Evolutionary conservation across 83 land plant species (phyloP).

Genomic region (Larix sibirica): DNA sequence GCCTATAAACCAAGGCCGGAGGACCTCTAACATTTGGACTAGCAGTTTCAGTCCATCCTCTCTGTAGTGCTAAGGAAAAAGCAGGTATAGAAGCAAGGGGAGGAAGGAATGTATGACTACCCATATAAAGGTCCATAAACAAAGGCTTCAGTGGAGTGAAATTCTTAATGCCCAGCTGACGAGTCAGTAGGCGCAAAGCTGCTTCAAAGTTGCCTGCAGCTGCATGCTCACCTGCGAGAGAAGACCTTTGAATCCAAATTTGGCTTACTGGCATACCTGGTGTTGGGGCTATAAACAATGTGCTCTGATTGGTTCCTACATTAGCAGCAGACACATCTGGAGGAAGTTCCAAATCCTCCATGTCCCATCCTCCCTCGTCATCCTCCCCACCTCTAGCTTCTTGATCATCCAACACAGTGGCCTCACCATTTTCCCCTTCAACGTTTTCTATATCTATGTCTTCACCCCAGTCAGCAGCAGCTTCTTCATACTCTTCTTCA

Average conservation of each 20-base stretch:
- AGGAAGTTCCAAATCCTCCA: slow-evolving; percentile 83
- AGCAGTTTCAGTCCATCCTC: slow-evolving; percentile 57
- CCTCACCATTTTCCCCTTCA: slow-evolving; percentile 32
- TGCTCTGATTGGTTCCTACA: slow-evolving; percentile 23
- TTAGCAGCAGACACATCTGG: slow-evolving; percentile 46
- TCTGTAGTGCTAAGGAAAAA: slow-evolving; percentile 53
- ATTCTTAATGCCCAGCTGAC: slow-evolving; percentile 67
- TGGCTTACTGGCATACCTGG: slow-evolving; percentile 66
- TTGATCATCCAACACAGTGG: slow-evolving; percentile 28
- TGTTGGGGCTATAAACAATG: slow-evolving; percentile 53
- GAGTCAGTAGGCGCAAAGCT: slow-evolving; percentile 63
- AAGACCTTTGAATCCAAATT: slow-evolving; percentile 61
- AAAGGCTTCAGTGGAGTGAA: slow-evolving; percentile 50
- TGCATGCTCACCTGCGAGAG: slow-evolving; percentile 78
- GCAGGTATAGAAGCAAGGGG: slow-evolving; percentile 43
- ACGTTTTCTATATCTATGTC: slow-evolving; percentile 49
- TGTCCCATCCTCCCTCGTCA: slow-evolving; percentile 80
- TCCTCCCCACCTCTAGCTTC: slow-evolving; percentile 43
- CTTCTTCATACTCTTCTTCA: slow-evolving; percentile 54
- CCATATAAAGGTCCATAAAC: slow-evolving; percentile 57
- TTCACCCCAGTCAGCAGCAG: slow-evolving; percentile 70
- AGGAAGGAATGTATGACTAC: slow-evolving; percentile 57
- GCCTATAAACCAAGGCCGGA: slow-evolving; percentile 65
- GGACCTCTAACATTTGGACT: slow-evolving; percentile 50
- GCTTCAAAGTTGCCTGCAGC: slow-evolving; percentile 81